Base-by-base conservation (phyloP, 2,329 filamentous ascomycete genomes). In the Aureobasidium musti region DNA sequence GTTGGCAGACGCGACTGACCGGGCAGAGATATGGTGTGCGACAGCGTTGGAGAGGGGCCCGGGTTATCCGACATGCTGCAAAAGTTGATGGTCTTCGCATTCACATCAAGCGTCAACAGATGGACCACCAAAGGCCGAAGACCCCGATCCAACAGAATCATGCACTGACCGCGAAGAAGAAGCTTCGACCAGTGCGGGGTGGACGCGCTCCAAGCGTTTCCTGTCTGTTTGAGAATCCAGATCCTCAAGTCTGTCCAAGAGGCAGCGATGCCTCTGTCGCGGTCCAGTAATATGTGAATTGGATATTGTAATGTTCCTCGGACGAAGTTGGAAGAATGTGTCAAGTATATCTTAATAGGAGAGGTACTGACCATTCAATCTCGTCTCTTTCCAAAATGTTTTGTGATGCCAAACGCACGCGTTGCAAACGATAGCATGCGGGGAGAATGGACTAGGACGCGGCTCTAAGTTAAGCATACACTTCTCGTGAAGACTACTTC, bases 111-210 rank as follows among this genome's bases (percentile, higher is more conserved):
- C 28, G 50, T 33, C 52, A n/a, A 54, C 50, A 23, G 52, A 54
- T 23, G 35, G 17, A 56, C 13, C 53, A 56, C 35, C 53, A 28
- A 56, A 19, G 33, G 19, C 35, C 53, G 35, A 56, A 39, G 33
- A 28, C 53, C 21, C 14, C 53, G 35, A 54, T 39, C 50, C 52
- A 14, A 14, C 33, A 39, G 53, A 56, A 26, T n/a, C n/a, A n/a
- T n/a, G 21, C 53, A 56, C 53, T 26, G n/a, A 26, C 11, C 17
- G 2, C 1, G 3, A 41, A 1, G 3, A 41, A 1, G 26, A 43
- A 45, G 39, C 39, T 47, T 60, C 56, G 56, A 60, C 41, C 39
- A 47, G 56, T 47, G 56, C 41, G 56, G 56, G 56, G 56, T 45
- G 39, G 6, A 28, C 6, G 33, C 35, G 52, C 52, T 17, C 23